A percentile compares a stretch with the other conserved stretches of the same genome.
These are phyloP conservation scores for Epichloe sibirici DNA, from an alignment of 2,329 filamentous ascomycete species.

Conservation along the genomic window DNA sequence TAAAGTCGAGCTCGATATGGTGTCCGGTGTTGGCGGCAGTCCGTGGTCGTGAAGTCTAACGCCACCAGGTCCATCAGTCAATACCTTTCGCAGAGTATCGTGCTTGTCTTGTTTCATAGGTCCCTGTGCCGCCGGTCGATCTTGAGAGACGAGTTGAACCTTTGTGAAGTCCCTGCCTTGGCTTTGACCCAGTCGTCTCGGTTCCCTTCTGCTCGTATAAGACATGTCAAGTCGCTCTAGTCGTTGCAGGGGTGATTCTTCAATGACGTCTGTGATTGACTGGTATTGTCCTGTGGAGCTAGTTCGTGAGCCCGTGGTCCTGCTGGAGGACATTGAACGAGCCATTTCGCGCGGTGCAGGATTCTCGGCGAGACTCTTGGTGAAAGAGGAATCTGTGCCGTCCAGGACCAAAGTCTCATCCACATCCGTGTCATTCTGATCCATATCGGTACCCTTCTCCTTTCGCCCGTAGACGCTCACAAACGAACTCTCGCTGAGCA, in stretches of 20 bases:
- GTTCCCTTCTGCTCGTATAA: slow-evolving; percentile 16
- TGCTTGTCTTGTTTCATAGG: slow-evolving; percentile 34
- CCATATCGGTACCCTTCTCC: slow-evolving; percentile 21
- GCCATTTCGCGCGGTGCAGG: not conserved
- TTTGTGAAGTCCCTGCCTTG: slow-evolving; percentile 13
- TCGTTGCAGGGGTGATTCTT: slow-evolving; percentile 31
- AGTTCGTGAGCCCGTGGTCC: slow-evolving; percentile 8
- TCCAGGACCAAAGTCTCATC: slow-evolving; percentile 21
- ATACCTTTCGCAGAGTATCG: slow-evolving; percentile 34
- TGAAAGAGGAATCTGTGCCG: slow-evolving; percentile 11
- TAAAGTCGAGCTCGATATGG: slow-evolving; percentile 44
- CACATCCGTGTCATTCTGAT: slow-evolving; percentile 12
- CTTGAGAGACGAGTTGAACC: slow-evolving; percentile 9
- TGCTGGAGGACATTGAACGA: slow-evolving; percentile 1
- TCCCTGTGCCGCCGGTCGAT: slow-evolving; percentile 11
- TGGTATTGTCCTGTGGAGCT: slow-evolving; percentile 26
- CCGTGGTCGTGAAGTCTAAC: slow-evolving; percentile 29
- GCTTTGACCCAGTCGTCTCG: slow-evolving; percentile 16
- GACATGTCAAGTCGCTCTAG: slow-evolving; percentile 31
- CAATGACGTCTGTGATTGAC: slow-evolving; percentile 28
- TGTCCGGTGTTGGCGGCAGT: slow-evolving; percentile 47
- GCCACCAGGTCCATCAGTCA: slow-evolving; percentile 32
- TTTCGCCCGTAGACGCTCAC: slow-evolving; percentile 45
- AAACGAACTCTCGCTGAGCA: slow-evolving; percentile 57
- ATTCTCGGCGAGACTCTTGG: not conserved